A percentile compares a stretch with the other conserved stretches of the same genome.
phyloP scores from a whole-genome alignment of 805 yeast species.

The Jamesozyma rosinii region DNA sequence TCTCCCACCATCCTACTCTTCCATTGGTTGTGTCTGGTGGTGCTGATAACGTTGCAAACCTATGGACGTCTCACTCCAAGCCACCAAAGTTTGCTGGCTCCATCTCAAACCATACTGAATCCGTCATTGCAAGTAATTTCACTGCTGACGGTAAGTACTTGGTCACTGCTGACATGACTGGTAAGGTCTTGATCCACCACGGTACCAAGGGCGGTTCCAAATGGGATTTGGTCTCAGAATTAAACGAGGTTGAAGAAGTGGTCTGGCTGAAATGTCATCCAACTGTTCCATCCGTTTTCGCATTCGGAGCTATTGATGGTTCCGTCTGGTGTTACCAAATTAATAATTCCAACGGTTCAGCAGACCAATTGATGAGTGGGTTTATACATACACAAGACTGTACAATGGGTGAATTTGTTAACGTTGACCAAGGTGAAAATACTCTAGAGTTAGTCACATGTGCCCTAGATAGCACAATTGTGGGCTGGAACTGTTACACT shows the following conservation, averaged over 20 bases:
- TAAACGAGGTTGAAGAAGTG: slow-evolving; percentile 86
- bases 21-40: slow-evolving; percentile 92
- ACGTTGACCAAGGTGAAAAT: slow-evolving; percentile 43
- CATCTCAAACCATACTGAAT: slow-evolving; percentile 75
- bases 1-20: slow-evolving; percentile 74
- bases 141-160: slow-evolving; percentile 72
- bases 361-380: slow-evolving; percentile 68
- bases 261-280: slow-evolving; percentile 81
- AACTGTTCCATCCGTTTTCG: slow-evolving; percentile 58
- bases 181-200: slow-evolving; percentile 66
- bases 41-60: slow-evolving; percentile 79
- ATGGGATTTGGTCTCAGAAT: slow-evolving; percentile 62
- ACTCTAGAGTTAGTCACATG: slow-evolving; percentile 62
- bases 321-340: slow-evolving; percentile 89
- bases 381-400: slow-evolving; percentile 75
- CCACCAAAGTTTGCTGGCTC: slow-evolving; percentile 77
- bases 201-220: slow-evolving; percentile 69
- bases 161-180: slow-evolving; percentile 92
- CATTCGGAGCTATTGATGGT: slow-evolving; percentile 88
- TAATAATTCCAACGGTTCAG: slow-evolving; percentile 38
- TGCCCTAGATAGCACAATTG: slow-evolving; percentile 78
- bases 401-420: slow-evolving; percentile 68
- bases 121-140: slow-evolving; percentile 77
- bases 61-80: slow-evolving; percentile 86
- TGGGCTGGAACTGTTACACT: slow-evolving; percentile 85